A percentile compares a stretch with the other conserved stretches of the same genome.
phyloP scores from a whole-genome alignment of 106 monocot species.

The Dendrobium huoshanense region DNA sequence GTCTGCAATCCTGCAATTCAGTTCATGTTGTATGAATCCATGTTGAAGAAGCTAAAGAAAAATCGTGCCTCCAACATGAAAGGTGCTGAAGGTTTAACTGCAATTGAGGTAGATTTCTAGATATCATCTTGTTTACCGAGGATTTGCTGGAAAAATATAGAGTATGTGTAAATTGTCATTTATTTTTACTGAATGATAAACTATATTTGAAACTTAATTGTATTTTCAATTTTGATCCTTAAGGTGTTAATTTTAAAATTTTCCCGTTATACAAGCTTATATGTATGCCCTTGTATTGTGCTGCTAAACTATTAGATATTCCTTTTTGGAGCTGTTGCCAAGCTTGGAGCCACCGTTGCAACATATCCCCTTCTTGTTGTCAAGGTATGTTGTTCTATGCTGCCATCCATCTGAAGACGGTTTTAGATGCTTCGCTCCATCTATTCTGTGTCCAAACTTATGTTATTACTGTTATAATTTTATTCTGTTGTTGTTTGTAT shows the following conservation, averaged over 20 bases:
- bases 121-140: neutral
- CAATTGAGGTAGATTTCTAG: constrained; percentile 53
- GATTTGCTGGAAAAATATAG: neutral
- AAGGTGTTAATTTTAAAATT: neutral
- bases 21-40: constrained; percentile 91
- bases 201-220: neutral
- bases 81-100: constrained; percentile 73
- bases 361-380: constrained; percentile 68
- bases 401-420: no score
- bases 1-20: constrained; percentile 96
- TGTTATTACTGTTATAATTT: neutral
- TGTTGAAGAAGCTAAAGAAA: constrained; percentile 58
- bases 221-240: neutral
- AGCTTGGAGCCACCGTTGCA: constrained; percentile 75
- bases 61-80: constrained; percentile 38
- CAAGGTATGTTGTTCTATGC: constrained; percentile 27
- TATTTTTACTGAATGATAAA: neutral
- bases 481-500: neutral
- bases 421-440: no score
- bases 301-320: constrained; percentile 52
- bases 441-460: no score
- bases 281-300: neutral
- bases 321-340: constrained; percentile 88
- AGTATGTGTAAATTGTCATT: neutral
- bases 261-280: neutral